These are phyloP conservation scores for Mucor velutinosus DNA, from an alignment of 371 early-diverging fungal species.

Conservation along the genomic window DNA sequence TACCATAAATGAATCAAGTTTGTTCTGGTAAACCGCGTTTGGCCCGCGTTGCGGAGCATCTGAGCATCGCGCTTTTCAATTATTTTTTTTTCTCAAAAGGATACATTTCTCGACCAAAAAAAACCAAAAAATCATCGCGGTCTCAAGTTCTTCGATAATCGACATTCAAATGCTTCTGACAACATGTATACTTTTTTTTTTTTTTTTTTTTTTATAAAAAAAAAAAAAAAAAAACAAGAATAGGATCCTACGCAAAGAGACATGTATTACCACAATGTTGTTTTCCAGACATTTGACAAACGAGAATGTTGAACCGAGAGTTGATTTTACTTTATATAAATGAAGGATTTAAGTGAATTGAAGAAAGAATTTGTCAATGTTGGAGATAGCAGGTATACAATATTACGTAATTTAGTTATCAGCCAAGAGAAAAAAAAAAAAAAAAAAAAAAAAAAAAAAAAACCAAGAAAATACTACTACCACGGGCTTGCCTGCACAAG, in stretches of 20 bases:
- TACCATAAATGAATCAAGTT: background rate
- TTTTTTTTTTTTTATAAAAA: background rate
- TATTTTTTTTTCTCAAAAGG: slow-evolving; percentile 10
- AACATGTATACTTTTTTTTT: background rate
- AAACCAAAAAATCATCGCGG: background rate
- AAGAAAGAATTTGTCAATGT: too few relatives aligned
- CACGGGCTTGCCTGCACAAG: background rate
- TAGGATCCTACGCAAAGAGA: background rate
- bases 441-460: background rate
- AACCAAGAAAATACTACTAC: background rate
- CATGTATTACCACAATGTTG: background rate
- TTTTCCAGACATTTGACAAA: background rate
- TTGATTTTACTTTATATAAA: too few relatives aligned
- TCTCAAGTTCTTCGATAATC: background rate
- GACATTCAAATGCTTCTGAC: background rate
- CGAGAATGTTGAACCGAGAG: too few relatives aligned
- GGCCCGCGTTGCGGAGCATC: background rate
- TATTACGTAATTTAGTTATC: background rate
- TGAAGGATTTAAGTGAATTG: too few relatives aligned
- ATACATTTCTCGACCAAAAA: background rate
- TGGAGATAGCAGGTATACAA: background rate
- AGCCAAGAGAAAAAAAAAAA: background rate
- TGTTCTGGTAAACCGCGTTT: background rate
- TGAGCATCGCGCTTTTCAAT: background rate
- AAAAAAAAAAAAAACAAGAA: background rate